A percentile compares a stretch with the other conserved stretches of the same genome.
These are phyloP conservation scores for Cercospora nicotianae DNA, from an alignment of 2,329 filamentous ascomycete genomes.

Conservation along the genomic window DNA sequence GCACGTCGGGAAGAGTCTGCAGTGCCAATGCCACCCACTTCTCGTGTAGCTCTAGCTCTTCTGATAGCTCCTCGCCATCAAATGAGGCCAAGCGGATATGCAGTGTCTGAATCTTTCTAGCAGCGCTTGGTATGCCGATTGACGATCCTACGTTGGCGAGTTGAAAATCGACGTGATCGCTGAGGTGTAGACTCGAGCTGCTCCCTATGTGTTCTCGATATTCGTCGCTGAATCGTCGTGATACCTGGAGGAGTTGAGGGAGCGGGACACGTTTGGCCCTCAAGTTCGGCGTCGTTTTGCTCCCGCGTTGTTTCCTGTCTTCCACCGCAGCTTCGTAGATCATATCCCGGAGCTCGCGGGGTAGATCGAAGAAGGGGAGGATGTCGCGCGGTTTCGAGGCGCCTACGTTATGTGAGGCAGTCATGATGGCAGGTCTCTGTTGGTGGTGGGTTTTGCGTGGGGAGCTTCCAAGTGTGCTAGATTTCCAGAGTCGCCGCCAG, in stretches of 20 bases:
- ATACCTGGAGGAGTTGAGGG: neutral
- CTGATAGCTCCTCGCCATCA: neutral
- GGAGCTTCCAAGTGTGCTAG: neutral
- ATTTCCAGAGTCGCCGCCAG: neutral
- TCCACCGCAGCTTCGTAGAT: slow-evolving; percentile 14
- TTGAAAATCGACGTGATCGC: neutral
- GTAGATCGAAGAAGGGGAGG: slow-evolving; percentile 23
- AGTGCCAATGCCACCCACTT: neutral
- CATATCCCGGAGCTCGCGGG: slow-evolving; percentile 20
- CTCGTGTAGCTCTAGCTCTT: slow-evolving; percentile 4
- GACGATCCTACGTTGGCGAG: neutral
- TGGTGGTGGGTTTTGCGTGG: neutral
- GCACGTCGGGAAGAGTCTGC: neutral
- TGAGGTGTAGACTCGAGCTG: neutral
- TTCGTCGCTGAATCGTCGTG: neutral
- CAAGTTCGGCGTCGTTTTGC: neutral
- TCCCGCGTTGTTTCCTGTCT: neutral
- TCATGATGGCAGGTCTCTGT: neutral
- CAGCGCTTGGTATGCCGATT: neutral
- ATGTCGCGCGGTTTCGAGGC: slow-evolving; percentile 24
- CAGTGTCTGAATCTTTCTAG: neutral
- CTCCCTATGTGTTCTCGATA: neutral
- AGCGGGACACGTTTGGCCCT: neutral
- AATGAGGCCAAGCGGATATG: neutral
- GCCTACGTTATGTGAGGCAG: neutral